Percentiles rank a stretch among this genome's conserved stretches.
phyloP scores from a whole-genome alignment of 2,329 filamentous ascomycete species.

The Neonectria magnoliae region DNA sequence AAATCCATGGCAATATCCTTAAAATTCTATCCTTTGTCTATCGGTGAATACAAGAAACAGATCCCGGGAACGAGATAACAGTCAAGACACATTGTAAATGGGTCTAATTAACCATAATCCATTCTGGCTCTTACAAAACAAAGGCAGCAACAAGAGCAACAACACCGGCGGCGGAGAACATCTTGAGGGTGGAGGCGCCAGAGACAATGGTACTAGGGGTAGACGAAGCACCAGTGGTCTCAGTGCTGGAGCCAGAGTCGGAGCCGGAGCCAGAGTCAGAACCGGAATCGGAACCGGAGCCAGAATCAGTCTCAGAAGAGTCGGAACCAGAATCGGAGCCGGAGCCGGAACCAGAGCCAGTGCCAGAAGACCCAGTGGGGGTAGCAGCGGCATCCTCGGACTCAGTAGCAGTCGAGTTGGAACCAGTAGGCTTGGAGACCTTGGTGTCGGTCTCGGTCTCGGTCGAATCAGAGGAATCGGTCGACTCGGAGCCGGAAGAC shows the following conservation, averaged over 20 bases:
- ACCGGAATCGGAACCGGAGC: neutral
- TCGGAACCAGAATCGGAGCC: conserved; percentile 16
- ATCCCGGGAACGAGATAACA: conserved; percentile 39
- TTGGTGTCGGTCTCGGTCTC: conserved; percentile 25
- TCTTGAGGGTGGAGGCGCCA: conserved; percentile 32
- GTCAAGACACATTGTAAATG: conserved; percentile 38
- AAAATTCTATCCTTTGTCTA: conserved; percentile 44
- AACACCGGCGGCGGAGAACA: conserved; percentile 31
- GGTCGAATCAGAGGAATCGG: conserved; percentile 21
- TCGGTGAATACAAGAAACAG: conserved; percentile 43
- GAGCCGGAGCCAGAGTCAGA: conserved; percentile 1
- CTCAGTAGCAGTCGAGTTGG: neutral
- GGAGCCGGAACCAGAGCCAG: conserved; percentile 17
- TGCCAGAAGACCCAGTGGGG: conserved; percentile 6
- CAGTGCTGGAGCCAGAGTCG: conserved; percentile 12
- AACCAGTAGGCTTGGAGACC: conserved; percentile 20
- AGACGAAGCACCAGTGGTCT: conserved; percentile 15
- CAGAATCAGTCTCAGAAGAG: conserved; percentile 7
- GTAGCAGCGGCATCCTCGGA: neutral
- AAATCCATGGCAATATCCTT: conserved; percentile 35
- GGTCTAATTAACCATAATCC: conserved; percentile 38
- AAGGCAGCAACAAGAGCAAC: conserved; percentile 36
- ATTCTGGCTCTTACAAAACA: conserved; percentile 40
- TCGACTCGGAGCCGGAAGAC: conserved; percentile 26
- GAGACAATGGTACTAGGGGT: conserved; percentile 29